A percentile compares a stretch with the other conserved stretches of the same genome.
These are phyloP conservation scores for Polytrichum formosum DNA, from an alignment of 225 moss, liverwort and hornwort genomes.

Conservation along the genomic window DNA sequence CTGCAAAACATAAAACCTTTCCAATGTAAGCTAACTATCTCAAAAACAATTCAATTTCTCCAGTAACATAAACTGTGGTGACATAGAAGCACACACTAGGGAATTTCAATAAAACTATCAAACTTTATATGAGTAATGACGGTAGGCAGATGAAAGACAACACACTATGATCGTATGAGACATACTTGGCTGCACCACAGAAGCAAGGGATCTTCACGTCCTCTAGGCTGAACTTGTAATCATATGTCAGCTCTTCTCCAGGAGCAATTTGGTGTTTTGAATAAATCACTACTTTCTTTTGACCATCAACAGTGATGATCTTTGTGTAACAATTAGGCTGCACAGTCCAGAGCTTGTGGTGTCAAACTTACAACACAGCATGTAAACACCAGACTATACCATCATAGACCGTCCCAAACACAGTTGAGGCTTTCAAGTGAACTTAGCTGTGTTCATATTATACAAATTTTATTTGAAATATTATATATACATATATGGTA, in stretches of 20 bases:
- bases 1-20: neutral
- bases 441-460: no score
- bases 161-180: neutral
- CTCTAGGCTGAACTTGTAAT: conserved; percentile 58
- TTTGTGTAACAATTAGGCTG: conserved; percentile 93
- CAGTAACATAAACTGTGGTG: neutral
- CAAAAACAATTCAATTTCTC: neutral
- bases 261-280: conserved; percentile 38
- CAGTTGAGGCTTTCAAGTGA: no score
- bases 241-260: conserved; percentile 52
- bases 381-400: neutral
- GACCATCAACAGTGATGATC: conserved; percentile 79
- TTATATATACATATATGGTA: neutral
- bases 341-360: neutral
- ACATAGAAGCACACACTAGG: neutral
- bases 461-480: no score
- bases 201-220: conserved; percentile 61
- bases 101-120: neutral
- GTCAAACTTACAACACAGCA: neutral
- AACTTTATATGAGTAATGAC: neutral
- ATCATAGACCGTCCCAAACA: neutral
- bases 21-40: neutral
- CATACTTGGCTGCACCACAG: conserved; percentile 54
- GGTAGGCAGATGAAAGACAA: neutral
- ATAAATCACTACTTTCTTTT: conserved; percentile 75